Base-by-base conservation (phyloP, 2,329 filamentous ascomycete genomes). In the Cladosporium cucumerinum region DNA sequence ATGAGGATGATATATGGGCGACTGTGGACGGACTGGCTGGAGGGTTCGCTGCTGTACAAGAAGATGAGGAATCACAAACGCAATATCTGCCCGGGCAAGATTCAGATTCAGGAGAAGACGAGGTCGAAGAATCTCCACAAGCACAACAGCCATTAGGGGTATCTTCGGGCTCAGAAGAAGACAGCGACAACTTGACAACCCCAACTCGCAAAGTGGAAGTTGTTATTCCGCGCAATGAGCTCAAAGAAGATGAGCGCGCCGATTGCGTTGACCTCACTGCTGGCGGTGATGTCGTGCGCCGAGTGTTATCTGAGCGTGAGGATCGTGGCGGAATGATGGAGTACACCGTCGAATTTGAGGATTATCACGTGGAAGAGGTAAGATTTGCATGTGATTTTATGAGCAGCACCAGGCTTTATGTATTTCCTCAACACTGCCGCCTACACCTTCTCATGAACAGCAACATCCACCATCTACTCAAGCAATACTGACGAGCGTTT, bases 321-420 rank as follows among this genome's bases (percentile, higher is more conserved):
- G 67, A 70, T 16, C 70, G 68, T 5, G 74, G 76, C 21, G 71
- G 72, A 2, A 66, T 65, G 16, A 60, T 80, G 36, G 65, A 72
- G 11, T 83, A 81, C 63, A 71, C 77, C 63, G 79, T 82, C 18
- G 73, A 75, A 65, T 77, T 82, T 36, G 74, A 74, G n/a, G 76
- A 80, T 65, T 76, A 72, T 18, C 72, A 71, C 51, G 72, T 72
- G 12, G 77, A 78, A 67, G 68, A 77, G 74, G 82, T 84, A 72
- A 73, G 80, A 76, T 66, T 57, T 26, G 16, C 62, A 52, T 59
- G 62, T 54, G 62, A 51, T 58, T 39, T 11, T 23, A 64, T 14
- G 23, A 34, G 23, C n/a, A 30, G 43, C 14, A 46, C 12, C 1
- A 21, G 10, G 18, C 25, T 54, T 4, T 54, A 21, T 46, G 21